phyloP scores from a whole-genome alignment of 2,329 filamentous ascomycete genomes.

The Orbilia ellipsospora region DNA sequence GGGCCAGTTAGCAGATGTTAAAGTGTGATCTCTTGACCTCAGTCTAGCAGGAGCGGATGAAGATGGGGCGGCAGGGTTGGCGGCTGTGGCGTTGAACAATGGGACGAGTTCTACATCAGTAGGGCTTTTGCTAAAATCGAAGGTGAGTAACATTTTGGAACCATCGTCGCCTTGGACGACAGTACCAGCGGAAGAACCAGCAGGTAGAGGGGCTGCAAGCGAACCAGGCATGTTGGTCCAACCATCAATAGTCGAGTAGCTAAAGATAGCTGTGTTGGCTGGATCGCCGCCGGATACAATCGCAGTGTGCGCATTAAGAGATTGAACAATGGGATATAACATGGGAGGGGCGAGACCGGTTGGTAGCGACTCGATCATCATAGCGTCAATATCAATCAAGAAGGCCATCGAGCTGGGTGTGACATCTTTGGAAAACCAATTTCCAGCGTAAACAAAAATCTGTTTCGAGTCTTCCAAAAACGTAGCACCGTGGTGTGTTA shows the following conservation, averaged over 20 bases:
- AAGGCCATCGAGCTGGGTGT: slow-evolving; percentile 58
- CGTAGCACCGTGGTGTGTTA: slow-evolving; percentile 58
- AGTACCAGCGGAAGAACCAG: slow-evolving; percentile 34
- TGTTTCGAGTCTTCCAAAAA: slow-evolving; percentile 57
- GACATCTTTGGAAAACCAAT: slow-evolving; percentile 57
- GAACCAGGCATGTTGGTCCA: slow-evolving; percentile 55
- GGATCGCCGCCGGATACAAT: slow-evolving; percentile 57
- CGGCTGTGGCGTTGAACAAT: slow-evolving; percentile 33
- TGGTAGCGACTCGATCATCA: slow-evolving; percentile 57
- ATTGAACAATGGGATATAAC: slow-evolving; percentile 57
- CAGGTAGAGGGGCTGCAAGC: slow-evolving; percentile 27
- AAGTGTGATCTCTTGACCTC: slow-evolving; percentile 29
- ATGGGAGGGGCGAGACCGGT: slow-evolving; percentile 55
- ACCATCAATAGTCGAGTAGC: slow-evolving; percentile 54
- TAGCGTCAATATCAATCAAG: slow-evolving; percentile 56
- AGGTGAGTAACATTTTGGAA: slow-evolving; percentile 58
- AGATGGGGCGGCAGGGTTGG: slow-evolving; percentile 25
- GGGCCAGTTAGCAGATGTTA: slow-evolving; percentile 58
- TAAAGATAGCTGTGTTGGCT: slow-evolving; percentile 56
- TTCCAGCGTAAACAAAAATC: slow-evolving; percentile 59
- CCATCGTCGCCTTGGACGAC: slow-evolving; percentile 59
- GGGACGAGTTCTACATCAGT: slow-evolving; percentile 48
- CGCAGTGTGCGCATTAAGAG: slow-evolving; percentile 53
- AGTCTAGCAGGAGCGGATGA: slow-evolving; percentile 23
- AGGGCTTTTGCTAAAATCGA: slow-evolving; percentile 57